Base-by-base conservation (phyloP, 768 basidiomycete species). In the Hericium rajendrae region DNA sequence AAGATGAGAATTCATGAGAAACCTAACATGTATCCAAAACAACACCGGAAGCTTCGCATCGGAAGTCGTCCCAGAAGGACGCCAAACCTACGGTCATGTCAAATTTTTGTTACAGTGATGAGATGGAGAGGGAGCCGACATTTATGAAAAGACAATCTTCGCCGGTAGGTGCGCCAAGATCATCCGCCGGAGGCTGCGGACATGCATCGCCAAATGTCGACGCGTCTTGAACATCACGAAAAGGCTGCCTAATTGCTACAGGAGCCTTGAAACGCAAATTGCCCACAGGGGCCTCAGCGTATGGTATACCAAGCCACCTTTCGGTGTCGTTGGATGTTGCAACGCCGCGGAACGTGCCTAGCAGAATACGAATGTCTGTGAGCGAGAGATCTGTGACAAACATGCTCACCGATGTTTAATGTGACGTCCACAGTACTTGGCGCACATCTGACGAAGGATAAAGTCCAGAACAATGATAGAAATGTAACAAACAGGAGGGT, bases 131-230 rank as follows among this genome's bases (percentile, higher is more conserved):
- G 10, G n/a, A 24, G 52, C 72, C 13, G 50, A 76, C 83, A 60
- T 84, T 83, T 48, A 84, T 67, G 48, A 68, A 72, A 13, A 84
- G 64, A 59, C 83, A 84, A 56, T 82, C 76, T 64, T 84, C 82
- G 8, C 70, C 70, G 8, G 76, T 69, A 2, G 74, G 70, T 11
- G 77, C 80, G 12, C 76, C 76, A 0, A 79, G 65, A 20, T 49
- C 62, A 2, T 60, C 20, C 4, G 55, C 60, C 6, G 72, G 66
- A 11, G 73, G 73, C 57, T 82, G 83, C 18, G 79, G 80, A 64
- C 82, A 85, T 1, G 79, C 80, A 58, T 79, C 72, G 0, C 81
- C 80, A 58, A 83, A 84, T 10, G 63, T 54, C 12, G 74, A 73
- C 13, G 83, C 79, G 56, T 77, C 64, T 38, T 71, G 67, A 2